Evolutionary conservation across 495 filamentous ascomycete genomes (phyloP).

Genomic region (Glutinoglossum americanum): DNA sequence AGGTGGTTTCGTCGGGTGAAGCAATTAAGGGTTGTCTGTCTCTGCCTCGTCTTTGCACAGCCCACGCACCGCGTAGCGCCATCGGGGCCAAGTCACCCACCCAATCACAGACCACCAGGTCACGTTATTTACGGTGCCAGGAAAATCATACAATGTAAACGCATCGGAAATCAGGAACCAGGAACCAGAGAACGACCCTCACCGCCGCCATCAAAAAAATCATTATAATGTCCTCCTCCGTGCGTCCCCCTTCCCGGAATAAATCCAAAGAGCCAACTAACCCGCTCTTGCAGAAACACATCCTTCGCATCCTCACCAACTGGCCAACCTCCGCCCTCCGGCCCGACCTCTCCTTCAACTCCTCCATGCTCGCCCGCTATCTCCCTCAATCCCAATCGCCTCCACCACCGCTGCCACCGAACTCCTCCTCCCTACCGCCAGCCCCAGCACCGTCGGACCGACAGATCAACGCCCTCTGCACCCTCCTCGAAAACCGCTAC

Average conservation of each 20-base stretch:
- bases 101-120: not conserved
- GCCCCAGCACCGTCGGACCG: constrained; percentile 12
- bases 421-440: constrained; percentile 8
- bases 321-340: constrained; percentile 68
- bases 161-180: too few relatives aligned
- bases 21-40: too few relatives aligned
- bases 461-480: constrained; percentile 52
- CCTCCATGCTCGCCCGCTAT: constrained; percentile 30
- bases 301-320: constrained; percentile 43
- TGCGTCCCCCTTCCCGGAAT: constrained; percentile 5
- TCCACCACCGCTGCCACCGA: constrained; percentile 7
- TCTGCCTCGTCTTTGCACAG: too few relatives aligned
- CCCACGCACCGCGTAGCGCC: too few relatives aligned
- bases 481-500: constrained; percentile 55
- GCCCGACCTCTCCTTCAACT: constrained; percentile 53
- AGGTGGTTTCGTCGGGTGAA: too few relatives aligned
- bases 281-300: constrained; percentile 21
- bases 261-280: constrained; percentile 1
- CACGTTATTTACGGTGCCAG: too few relatives aligned
- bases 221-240: constrained; percentile 13
- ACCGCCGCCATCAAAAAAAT: too few relatives aligned
- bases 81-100: not conserved
- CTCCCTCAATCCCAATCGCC: constrained; percentile 8
- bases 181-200: too few relatives aligned
- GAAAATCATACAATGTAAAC: too few relatives aligned